Base-by-base conservation (phyloP, 2,329 filamentous ascomycete genomes). In the Cytospora piceicola region DNA sequence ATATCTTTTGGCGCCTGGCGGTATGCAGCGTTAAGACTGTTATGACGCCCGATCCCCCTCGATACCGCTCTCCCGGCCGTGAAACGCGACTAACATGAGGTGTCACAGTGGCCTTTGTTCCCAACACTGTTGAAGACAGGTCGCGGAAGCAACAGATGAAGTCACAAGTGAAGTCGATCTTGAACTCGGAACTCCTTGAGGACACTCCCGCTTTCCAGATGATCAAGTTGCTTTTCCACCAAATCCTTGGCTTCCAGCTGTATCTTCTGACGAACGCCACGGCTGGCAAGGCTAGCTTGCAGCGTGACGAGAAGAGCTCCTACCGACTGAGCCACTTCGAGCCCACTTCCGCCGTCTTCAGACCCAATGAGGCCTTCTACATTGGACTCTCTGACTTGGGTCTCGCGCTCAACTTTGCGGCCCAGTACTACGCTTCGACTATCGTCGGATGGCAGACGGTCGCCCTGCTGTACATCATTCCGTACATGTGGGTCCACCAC, bases 401-500 rank as follows among this genome's bases (percentile, higher is more conserved):
- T 15, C 78, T 90, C 30, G 75, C 78, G 36, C 78, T 84, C 39
- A 85, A 83, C 71, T 75, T 77, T 39, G 78, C 77, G 9, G 79
- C 76, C 12, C 77, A 90, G 53, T 87, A 85, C 74, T 77, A 80
- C 64, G 80, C 80, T 29, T 78, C 82, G 12, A 80, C 82, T 71
- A 75, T 80, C 32, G 78, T 88, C n/a, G 87, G 86, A 46, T 80
- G 77, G 69, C 82, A 81, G 71, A 88, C 83, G 53, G 81, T 88
- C 20, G 77, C 84, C 63, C 77, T 88, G 55, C 77, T 89, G 20
- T 91, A 90, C 74, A 79, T 81, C 32, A 80, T 89, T 42, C 88
- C 89, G 20, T 91, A 89, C 75, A 73, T 90, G 67, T 90, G 88
- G 88, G 83, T 89, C 39, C 87, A 91, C 79, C 85, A 90, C 80